Base-by-base conservation (phyloP, 2,329 filamentous ascomycete species). In the Thielaviopsis euricoi region DNA sequence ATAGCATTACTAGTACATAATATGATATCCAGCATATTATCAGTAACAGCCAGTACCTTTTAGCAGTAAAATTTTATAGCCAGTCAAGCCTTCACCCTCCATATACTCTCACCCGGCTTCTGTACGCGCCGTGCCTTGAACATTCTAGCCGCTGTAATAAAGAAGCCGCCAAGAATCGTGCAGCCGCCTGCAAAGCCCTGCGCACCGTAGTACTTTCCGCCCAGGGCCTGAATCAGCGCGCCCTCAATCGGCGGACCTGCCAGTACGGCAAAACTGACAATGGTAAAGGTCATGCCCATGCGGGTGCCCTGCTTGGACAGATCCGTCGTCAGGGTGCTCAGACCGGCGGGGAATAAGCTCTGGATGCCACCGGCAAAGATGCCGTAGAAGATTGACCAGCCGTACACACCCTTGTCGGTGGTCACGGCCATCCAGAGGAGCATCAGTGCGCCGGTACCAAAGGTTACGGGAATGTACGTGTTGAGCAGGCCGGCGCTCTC, bases 351-450 rank as follows among this genome's bases (percentile, higher is more conserved):
- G 63, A 87, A 86, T 12, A 88, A 66, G 6, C 76, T 76, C 67
- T 87, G 83, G 52, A 87, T 78, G 0, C 75, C 81, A 0, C 81
- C 82, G 0, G 76, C 80, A 1, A 76, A 76, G 53, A 86, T 72
- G 1, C 86, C 86, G 64, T 85, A 86, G 58, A 83, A 73, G 0
- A 74, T 70, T 0, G 78, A 71, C 75, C 85, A 88, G 0, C 71
- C 73, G 64, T 85, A 86, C 26, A 87, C 69, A 0, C 76, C 75
- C 0, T 69, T 53, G 0, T 74, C 66, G 17, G 69, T 69, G 1
- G 66, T 61, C 6, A 88, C 78, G 1, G 73, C 76, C 19, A 79
- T 76, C 83, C 83, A 87, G 62, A 70, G 72, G 60, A 78, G 78
- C 19, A 77, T 64, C 21, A 74, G 67, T 0, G 75, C 53, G 17